Evolutionary conservation across 495 filamentous ascomycete species (phyloP).

Genomic region (Aspergillus wentii): DNA sequence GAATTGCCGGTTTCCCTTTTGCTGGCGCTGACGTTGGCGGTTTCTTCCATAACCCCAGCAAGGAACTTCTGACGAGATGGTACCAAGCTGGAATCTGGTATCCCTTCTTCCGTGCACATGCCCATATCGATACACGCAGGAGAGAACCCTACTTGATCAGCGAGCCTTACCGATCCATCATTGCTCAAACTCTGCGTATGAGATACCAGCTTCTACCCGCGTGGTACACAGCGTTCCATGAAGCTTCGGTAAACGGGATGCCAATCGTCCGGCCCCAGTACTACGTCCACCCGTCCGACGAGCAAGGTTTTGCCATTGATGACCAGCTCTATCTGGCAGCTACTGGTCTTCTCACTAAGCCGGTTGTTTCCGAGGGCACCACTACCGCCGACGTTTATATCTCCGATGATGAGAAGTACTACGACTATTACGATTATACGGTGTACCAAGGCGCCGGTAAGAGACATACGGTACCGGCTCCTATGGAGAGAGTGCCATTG

Average conservation of each 20-base stretch:
- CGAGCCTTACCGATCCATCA: constrained; percentile 80
- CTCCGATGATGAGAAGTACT: constrained; percentile 82
- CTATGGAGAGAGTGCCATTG: constrained; percentile 78
- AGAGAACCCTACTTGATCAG: constrained; percentile 88
- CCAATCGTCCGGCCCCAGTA: constrained; percentile 90
- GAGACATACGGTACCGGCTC: constrained; percentile 62
- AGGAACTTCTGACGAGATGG: constrained; percentile 88
- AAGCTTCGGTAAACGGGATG: constrained; percentile 73
- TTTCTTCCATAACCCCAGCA: constrained; percentile 94
- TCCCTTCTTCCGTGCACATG: constrained; percentile 97
- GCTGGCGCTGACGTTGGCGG: constrained; percentile 94
- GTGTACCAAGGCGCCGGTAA: constrained; percentile 65
- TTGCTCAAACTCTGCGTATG: constrained; percentile 79
- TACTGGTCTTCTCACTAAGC: constrained; percentile 84
- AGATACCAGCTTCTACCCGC: constrained; percentile 85
- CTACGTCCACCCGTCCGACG: constrained; percentile 84
- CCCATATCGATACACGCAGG: constrained; percentile 91
- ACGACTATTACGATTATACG: constrained; percentile 87
- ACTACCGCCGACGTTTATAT: constrained; percentile 77
- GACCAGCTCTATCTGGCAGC: constrained; percentile 88
- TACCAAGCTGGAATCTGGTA: constrained; percentile 97
- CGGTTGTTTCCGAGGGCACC: constrained; percentile 71
- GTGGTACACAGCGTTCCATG: constrained; percentile 97
- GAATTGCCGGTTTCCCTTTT: constrained; percentile 91
- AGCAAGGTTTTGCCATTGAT: constrained; percentile 79